phyloP scores from a whole-genome alignment of 2,329 filamentous ascomycete species.

The Karstenula rhodostoma region DNA sequence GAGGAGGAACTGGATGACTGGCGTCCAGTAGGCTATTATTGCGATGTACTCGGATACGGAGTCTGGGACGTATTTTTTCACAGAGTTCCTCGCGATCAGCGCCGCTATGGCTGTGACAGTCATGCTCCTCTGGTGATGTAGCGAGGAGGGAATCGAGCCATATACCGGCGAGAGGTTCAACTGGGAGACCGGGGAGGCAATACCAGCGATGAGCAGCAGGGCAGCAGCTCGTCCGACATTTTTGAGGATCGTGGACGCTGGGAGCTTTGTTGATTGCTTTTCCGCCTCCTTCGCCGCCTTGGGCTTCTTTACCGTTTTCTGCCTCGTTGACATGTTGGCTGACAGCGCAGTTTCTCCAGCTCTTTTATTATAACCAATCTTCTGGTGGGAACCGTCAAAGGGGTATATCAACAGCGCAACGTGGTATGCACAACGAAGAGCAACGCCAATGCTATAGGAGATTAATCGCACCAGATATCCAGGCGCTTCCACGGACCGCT shows the following conservation, averaged over 20 bases:
- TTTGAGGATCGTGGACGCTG: conserved; percentile 35
- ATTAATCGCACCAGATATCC: conserved; percentile 1
- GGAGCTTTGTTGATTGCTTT: conserved; percentile 31
- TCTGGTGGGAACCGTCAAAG: not conserved
- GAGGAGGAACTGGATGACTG: conserved; percentile 75
- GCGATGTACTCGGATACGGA: conserved; percentile 66
- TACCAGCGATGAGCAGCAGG: conserved; percentile 65
- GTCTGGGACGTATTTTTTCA: conserved; percentile 61
- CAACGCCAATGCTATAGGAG: not conserved
- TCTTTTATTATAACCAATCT: conserved; percentile 1
- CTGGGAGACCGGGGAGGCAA: conserved; percentile 75
- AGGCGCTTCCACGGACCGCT: conserved; percentile 19
- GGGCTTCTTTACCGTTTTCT: conserved; percentile 46
- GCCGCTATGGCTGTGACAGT: conserved; percentile 74
- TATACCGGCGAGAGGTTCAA: conserved; percentile 86
- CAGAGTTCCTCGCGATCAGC: conserved; percentile 71
- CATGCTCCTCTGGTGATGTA: conserved; percentile 74
- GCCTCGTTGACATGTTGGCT: conserved; percentile 39
- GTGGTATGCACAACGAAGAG: not conserved
- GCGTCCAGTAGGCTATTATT: conserved; percentile 77
- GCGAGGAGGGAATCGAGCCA: conserved; percentile 78
- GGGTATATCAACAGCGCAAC: conserved; percentile 11
- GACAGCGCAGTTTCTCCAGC: conserved; percentile 6
- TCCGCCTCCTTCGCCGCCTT: conserved; percentile 39
- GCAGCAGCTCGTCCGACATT: conserved; percentile 45